These are phyloP conservation scores for Aciculosporium take DNA, from an alignment of 2,329 filamentous ascomycete genomes.

Conservation along the genomic window DNA sequence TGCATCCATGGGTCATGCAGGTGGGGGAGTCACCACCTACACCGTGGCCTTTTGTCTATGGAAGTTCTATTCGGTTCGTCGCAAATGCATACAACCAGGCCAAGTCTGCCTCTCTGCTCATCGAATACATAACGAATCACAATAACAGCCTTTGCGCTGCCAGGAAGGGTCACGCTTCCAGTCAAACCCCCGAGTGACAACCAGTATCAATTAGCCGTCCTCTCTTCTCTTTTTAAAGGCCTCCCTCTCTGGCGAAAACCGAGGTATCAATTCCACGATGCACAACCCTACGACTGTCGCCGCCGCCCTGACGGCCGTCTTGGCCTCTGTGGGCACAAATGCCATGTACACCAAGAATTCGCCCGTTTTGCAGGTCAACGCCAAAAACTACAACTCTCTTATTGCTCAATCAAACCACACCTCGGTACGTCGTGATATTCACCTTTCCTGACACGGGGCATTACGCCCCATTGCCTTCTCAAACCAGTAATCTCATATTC, in stretches of 20 bases:
- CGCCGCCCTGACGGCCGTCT: constrained; percentile 34
- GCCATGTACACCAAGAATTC: constrained; percentile 79
- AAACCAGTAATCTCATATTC: not conserved
- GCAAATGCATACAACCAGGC: not conserved
- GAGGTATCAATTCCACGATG: too few species aligned
- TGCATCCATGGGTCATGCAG: not conserved
- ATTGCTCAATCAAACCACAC: constrained; percentile 86
- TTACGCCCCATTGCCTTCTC: too few species aligned
- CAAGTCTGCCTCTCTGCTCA: not conserved
- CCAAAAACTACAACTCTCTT: constrained; percentile 64
- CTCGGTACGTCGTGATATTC: constrained; percentile 47
- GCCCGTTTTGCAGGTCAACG: constrained; percentile 69
- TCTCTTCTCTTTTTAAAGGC: not conserved
- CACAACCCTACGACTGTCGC: constrained; percentile 37
- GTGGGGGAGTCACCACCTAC: not conserved
- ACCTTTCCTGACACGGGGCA: not conserved
- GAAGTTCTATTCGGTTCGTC: constrained; percentile 1
- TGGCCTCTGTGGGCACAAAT: constrained; percentile 50
- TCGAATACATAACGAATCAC: not conserved
- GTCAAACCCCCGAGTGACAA: too few species aligned
- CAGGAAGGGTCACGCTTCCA: not conserved
- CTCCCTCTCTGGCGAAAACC: not conserved
- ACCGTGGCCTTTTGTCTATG: constrained; percentile 18
- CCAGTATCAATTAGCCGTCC: too few species aligned
- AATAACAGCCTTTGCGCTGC: not conserved